Conservation (phyloP, 805 yeast species). For the Lachancea cidri region DNA sequence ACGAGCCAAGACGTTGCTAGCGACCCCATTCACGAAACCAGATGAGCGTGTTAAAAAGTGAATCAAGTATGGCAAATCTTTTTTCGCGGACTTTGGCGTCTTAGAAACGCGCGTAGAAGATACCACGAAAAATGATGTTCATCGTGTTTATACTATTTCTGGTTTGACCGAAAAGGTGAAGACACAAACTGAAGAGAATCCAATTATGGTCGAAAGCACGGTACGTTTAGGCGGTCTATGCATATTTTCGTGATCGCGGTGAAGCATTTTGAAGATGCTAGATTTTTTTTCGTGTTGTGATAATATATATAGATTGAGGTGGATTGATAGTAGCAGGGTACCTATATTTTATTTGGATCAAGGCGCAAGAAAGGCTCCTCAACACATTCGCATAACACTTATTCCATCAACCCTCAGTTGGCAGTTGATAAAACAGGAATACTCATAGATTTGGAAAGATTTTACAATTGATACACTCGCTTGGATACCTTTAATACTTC, state of each 20-base stretch:
- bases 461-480: background rate
- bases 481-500: background rate
- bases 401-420: background rate
- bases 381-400: background rate
- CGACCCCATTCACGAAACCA: background rate
- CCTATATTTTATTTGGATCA: background rate
- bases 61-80: background rate
- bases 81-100: conserved; percentile 7
- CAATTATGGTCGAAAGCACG: conserved; percentile 5
- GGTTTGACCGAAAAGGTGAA: conserved; percentile 3
- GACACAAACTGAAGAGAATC: background rate
- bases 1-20: background rate
- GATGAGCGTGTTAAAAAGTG: background rate
- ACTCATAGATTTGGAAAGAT: background rate
- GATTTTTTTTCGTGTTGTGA: conserved; percentile 6
- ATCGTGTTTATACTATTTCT: conserved; percentile 2
- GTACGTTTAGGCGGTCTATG: background rate
- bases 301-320: conserved; percentile 6
- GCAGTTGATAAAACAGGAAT: background rate
- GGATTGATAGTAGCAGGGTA: background rate
- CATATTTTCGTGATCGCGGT: conserved; percentile 7
- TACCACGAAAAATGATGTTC: conserved; percentile 3
- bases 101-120: conserved; percentile 1
- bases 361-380: conserved; percentile 5
- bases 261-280: background rate